Conservation (phyloP, 2,329 filamentous ascomycete genomes). For the Claviceps sp. region DNA sequence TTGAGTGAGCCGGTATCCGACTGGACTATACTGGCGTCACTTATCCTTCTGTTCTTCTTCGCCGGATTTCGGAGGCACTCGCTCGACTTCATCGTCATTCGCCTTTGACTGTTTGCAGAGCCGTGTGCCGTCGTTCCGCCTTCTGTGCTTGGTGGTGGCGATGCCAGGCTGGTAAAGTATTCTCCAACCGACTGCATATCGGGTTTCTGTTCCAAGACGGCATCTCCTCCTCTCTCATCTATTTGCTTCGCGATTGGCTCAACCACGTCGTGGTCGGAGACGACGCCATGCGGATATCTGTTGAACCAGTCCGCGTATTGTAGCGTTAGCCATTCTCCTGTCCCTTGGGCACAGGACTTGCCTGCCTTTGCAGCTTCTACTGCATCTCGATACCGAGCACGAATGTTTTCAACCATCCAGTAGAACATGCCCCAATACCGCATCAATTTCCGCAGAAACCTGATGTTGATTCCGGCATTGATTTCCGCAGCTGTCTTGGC, state of each 20-base stretch:
- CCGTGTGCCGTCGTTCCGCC: conserved; percentile 14
- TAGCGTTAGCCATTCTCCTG: conserved; percentile 53
- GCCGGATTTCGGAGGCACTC: conserved; percentile 3
- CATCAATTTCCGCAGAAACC: conserved; percentile 89
- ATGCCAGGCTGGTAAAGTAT: conserved; percentile 73
- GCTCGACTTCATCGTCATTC: conserved; percentile 22
- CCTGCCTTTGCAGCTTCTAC: conserved; percentile 68
- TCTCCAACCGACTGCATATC: conserved; percentile 91
- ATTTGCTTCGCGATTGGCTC: conserved; percentile 55
- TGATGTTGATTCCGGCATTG: conserved; percentile 76
- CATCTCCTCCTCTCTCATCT: conserved; percentile 73
- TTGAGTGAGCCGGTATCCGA: conserved; percentile 5
- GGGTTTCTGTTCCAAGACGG: conserved; percentile 74
- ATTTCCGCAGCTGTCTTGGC: conserved; percentile 69
- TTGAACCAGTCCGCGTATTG: conserved; percentile 98
- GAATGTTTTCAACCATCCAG: conserved; percentile 86
- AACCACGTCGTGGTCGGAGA: conserved; percentile 71
- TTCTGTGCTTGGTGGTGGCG: conserved; percentile 43
- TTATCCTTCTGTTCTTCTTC: background rate
- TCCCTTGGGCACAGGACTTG: conserved; percentile 32
- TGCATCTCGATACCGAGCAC: conserved; percentile 74
- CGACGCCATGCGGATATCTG: conserved; percentile 72
- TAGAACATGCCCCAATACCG: conserved; percentile 98
- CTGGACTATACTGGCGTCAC: conserved; percentile 5
- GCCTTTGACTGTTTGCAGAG: conserved; percentile 22